Conservation (phyloP, 371 early-diverging fungal species). For the Apophysomyces ossiformis region DNA sequence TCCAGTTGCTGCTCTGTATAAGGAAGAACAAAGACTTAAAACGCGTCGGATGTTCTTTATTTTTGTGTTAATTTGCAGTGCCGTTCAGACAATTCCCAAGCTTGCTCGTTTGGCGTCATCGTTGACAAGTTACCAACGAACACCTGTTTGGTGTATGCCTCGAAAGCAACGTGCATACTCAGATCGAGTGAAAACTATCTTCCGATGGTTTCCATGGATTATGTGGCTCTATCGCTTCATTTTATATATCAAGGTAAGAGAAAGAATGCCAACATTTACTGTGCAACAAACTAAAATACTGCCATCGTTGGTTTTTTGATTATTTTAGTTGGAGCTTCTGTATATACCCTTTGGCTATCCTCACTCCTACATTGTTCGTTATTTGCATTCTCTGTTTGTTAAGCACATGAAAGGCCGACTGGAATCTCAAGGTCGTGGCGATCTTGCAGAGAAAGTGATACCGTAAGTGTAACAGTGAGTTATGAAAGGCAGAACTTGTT, state of each 20-base stretch:
- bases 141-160: constrained; percentile 23
- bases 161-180: constrained; percentile 17
- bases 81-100: constrained; percentile 30
- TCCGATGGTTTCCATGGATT: constrained; percentile 24
- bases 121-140: constrained; percentile 26
- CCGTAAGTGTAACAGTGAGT: constrained; percentile 3
- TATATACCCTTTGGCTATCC: constrained; percentile 11
- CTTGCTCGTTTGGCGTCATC: constrained; percentile 15
- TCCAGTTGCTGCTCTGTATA: no score
- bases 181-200: constrained; percentile 15
- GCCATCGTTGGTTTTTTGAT: not conserved
- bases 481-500: not conserved
- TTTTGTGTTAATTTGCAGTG: not conserved
- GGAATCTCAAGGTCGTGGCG: constrained; percentile 21
- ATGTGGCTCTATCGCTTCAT: constrained; percentile 24
- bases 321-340: constrained; percentile 16
- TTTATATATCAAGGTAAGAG: constrained; percentile 17
- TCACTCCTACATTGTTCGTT: not conserved
- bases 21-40: no score
- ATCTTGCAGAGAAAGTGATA: constrained; percentile 18
- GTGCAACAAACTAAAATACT: no score
- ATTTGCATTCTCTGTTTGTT: not conserved
- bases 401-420: constrained; percentile 18
- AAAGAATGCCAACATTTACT: no score
- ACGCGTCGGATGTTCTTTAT: not conserved